phyloP scores from a whole-genome alignment of 768 basidiomycete species.

The Suillus plorans region DNA sequence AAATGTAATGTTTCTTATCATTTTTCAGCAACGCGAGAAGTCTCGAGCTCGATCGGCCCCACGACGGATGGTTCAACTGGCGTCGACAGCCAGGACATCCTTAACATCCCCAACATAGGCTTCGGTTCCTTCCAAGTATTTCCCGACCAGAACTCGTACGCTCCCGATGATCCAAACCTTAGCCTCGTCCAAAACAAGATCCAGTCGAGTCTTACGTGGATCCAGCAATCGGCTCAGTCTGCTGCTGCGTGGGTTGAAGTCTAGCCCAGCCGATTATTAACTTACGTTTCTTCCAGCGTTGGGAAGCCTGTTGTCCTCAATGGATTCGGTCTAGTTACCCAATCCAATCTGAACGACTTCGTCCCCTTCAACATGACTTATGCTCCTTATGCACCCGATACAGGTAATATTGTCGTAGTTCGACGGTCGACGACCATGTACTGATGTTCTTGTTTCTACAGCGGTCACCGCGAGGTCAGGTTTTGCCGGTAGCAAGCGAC shows the following conservation, averaged over 20 bases:
- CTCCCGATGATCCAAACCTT: conserved; percentile 45
- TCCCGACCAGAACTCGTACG: conserved; percentile 66
- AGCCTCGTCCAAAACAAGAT: conserved; percentile 53
- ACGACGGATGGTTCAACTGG: conserved; percentile 61
- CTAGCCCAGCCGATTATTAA: conserved; percentile 1
- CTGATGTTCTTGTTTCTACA: conserved; percentile 6
- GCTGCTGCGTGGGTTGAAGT: conserved; percentile 40
- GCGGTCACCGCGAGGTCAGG: conserved; percentile 7
- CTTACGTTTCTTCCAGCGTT: conserved; percentile 34
- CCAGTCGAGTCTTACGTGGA: conserved; percentile 55
- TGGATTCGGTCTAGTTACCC: conserved; percentile 64
- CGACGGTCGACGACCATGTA: background rate
- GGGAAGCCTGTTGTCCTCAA: conserved; percentile 55
- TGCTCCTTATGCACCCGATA: conserved; percentile 40
- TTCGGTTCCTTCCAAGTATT: conserved; percentile 66
- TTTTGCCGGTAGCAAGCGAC: no score
- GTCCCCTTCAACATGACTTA: conserved; percentile 60
- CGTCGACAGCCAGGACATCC: conserved; percentile 66
- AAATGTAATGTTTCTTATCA: conserved; percentile 6
- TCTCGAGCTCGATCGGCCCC: conserved; percentile 47
- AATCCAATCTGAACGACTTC: conserved; percentile 48
- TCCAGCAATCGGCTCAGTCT: conserved; percentile 46
- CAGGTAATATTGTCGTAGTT: conserved; percentile 17
- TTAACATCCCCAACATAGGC: conserved; percentile 53
- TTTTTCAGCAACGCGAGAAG: conserved; percentile 43